Base-by-base conservation (phyloP, 108 stramenopile genomes). In the Pinguiococcus pyrenoidosus region DNA sequence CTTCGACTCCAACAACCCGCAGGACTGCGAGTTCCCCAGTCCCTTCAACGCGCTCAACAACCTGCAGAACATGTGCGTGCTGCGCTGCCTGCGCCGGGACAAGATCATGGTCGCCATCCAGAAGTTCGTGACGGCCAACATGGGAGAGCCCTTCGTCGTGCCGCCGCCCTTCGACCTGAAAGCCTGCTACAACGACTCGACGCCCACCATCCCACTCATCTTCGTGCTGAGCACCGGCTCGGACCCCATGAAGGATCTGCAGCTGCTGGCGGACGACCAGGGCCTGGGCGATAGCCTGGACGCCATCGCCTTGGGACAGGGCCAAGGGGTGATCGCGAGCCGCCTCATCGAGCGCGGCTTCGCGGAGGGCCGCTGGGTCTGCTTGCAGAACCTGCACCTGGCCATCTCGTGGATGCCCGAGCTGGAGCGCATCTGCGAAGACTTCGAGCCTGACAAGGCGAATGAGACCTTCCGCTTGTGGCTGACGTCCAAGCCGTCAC, bases 401-500 rank as follows among this genome's bases (percentile, higher is more conserved):
- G 38, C 46, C 24, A 48, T 58, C 29, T 51, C 54, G 16, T 78
- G 77, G 77, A 75, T 78, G 72, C 67, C 74, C 18, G 64, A 68
- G 48, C 51, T 78, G 17, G 77, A 78, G 37, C 56, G 65, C 3
- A 66, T 74, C 27, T 75, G 74, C 43, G 77, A 78, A 56, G 59
- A 51, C 28, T 47, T 76, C 43, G 57, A 66, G 17, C 42, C 64
- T 17, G 69, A 73, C 22, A 51, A 65, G 36, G 54, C 68, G 1
- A 59, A 73, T 44, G 25, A 33, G 6, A 69, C 65, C 26, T 78
- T 76, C 46, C 64, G 77, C 1, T 44, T 78, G 13, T 78, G 77
- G 77, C 68, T 78, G 12, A 78, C 76, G 16, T 71, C 69, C 18
- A 78, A 71, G 74, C 77, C 77, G 3, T 58, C 54, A 24, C 53